Evolutionary conservation across 768 basidiomycete species (phyloP).

Genomic region (Tylopilus sp.): DNA sequence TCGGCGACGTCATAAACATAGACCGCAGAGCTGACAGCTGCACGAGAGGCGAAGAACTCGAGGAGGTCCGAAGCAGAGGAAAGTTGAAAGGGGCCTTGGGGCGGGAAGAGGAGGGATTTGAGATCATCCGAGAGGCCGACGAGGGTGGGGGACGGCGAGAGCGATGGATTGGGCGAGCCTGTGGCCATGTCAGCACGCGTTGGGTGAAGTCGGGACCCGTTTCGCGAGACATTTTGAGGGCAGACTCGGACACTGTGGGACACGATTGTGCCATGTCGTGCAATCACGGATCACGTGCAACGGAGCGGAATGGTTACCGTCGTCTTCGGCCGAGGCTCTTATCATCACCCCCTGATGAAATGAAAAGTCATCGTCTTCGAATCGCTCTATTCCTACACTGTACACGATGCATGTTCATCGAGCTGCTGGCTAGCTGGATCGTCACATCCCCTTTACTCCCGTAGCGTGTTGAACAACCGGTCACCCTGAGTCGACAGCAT

Average conservation of each 20-base stretch:
- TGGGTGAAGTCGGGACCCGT: background rate
- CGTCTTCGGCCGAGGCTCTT: too few relatives aligned
- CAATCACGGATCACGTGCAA: constrained; percentile 31
- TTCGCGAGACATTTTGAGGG: background rate
- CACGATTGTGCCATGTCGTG: constrained; percentile 31
- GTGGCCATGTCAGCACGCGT: constrained; percentile 8
- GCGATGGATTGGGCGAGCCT: background rate
- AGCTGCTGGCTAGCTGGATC: background rate
- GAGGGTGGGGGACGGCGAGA: constrained; percentile 33
- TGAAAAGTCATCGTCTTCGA: too few relatives aligned
- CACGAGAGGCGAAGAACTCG: constrained; percentile 63
- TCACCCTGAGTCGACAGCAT: constrained; percentile 57
- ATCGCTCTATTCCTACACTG: background rate
- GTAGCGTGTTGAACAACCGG: constrained; percentile 76
- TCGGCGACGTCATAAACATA: constrained; percentile 84
- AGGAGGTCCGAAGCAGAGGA: constrained; percentile 57
- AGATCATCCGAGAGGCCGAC: constrained; percentile 32
- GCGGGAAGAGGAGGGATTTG: constrained; percentile 15
- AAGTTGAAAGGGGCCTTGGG: constrained; percentile 5
- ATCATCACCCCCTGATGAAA: background rate
- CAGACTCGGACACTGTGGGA: constrained; percentile 15
- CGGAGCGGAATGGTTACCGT: background rate
- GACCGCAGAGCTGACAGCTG: constrained; percentile 56
- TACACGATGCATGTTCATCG: background rate
- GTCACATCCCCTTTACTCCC: constrained; percentile 25